Evolutionary conservation across 805 yeast genomes (phyloP).

Genomic region (Lipomyces sp.): DNA sequence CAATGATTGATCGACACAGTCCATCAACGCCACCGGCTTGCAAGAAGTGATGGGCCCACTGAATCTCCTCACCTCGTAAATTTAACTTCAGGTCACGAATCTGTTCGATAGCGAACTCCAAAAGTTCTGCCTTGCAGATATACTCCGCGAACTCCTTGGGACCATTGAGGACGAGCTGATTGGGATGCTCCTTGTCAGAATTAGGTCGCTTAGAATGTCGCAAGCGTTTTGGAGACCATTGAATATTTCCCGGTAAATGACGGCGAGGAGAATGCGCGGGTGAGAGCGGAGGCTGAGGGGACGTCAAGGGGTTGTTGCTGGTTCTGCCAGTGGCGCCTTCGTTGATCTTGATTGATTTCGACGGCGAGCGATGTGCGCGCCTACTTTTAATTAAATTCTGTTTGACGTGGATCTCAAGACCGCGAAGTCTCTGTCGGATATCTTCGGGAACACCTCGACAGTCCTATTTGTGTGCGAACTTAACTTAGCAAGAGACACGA

Average conservation of each 20-base stretch:
- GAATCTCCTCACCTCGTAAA: constrained; percentile 11
- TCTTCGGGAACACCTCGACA: constrained; percentile 2
- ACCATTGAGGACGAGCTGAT: no score
- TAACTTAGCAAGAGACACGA: no score
- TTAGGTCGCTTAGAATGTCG: neutral
- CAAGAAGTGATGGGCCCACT: constrained; percentile 16
- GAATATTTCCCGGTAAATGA: neutral
- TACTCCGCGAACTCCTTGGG: constrained; percentile 6
- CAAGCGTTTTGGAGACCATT: neutral
- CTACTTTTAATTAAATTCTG: neutral
- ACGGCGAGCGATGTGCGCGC: neutral
- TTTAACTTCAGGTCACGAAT: constrained; percentile 5
- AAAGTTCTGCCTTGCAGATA: constrained; percentile 13
- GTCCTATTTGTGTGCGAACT: neutral
- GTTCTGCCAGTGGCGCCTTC: no score
- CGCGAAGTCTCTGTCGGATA: constrained; percentile 10
- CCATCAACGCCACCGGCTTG: constrained; percentile 13
- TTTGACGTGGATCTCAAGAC: constrained; percentile 5
- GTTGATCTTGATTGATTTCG: neutral
- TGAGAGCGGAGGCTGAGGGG: neutral
- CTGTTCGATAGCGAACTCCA: neutral
- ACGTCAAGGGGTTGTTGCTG: neutral
- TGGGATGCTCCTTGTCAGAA: no score
- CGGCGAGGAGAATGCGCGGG: neutral
- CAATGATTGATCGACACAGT: neutral